Evolutionary conservation across 495 filamentous ascomycete genomes (phyloP).

Genomic region (Penicillium antarcticum): DNA sequence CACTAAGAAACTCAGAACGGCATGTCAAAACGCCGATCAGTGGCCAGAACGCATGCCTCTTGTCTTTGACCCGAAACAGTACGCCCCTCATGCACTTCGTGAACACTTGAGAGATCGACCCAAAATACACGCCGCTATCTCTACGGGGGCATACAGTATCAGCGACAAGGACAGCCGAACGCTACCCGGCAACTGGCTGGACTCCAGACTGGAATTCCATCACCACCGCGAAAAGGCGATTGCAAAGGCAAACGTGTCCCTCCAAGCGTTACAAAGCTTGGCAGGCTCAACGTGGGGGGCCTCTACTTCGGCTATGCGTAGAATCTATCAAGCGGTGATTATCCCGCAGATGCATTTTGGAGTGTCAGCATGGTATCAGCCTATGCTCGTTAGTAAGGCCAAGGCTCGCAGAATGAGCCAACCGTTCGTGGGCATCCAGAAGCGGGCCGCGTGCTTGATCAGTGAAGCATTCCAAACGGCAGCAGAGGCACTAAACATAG

Average conservation of each 20-base stretch:
- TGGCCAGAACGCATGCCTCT: constrained; percentile 13
- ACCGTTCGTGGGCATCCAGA: constrained; percentile 3
- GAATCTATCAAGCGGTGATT: constrained; percentile 5
- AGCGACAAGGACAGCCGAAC: not conserved
- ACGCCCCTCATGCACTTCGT: constrained; percentile 13
- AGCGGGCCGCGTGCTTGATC: constrained; percentile 2
- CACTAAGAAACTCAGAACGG: not conserved
- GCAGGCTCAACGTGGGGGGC: too few species aligned
- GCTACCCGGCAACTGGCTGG: constrained; percentile 1
- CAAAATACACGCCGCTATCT: not conserved
- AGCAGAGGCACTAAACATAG: constrained; percentile 10
- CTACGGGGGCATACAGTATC: not conserved
- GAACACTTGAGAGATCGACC: not conserved
- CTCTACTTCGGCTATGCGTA: not conserved
- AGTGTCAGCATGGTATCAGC: not conserved
- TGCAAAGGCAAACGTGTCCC: too few species aligned
- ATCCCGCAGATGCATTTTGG: constrained; percentile 8
- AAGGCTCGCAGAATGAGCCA: not conserved
- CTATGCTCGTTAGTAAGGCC: not conserved
- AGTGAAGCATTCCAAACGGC: constrained; percentile 8
- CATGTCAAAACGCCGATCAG: not conserved
- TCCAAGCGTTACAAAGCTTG: too few species aligned
- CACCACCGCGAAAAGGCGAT: too few species aligned
- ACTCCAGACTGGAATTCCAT: too few species aligned
- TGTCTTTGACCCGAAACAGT: constrained; percentile 13